A percentile compares a stretch with the other conserved stretches of the same genome.
Conservation (phyloP, 2,329 filamentous ascomycete species). For the Colletotrichum neosansevieriae region DNA sequence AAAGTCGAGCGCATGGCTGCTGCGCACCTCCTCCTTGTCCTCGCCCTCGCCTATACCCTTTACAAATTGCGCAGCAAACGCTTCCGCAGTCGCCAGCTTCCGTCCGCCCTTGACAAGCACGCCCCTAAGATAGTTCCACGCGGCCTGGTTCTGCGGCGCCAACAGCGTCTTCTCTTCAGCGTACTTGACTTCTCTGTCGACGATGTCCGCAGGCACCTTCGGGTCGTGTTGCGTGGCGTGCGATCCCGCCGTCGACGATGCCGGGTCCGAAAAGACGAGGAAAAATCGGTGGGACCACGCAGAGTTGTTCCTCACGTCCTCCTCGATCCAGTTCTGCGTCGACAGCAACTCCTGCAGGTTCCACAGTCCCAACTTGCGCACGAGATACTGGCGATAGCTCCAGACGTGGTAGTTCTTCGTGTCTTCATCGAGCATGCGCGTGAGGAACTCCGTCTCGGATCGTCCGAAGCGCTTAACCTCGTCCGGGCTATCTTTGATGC, state of each 20-base stretch:
- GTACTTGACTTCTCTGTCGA: conserved; percentile 82
- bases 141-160: conserved; percentile 92
- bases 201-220: conserved; percentile 69
- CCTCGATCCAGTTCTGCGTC: conserved; percentile 78
- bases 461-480: conserved; percentile 68
- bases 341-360: conserved; percentile 77
- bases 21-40: conserved; percentile 65
- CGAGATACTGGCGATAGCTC: conserved; percentile 86
- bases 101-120: conserved; percentile 76
- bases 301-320: conserved; percentile 94
- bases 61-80: conserved; percentile 65
- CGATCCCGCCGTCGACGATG: conserved; percentile 57
- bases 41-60: conserved; percentile 57
- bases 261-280: conserved; percentile 80
- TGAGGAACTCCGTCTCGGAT: conserved; percentile 81
- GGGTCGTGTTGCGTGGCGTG: conserved; percentile 66
- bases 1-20: conserved; percentile 77
- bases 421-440: conserved; percentile 84
- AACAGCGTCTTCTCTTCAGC: conserved; percentile 78
- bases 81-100: conserved; percentile 57
- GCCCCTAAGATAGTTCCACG: conserved; percentile 92
- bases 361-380: conserved; percentile 76
- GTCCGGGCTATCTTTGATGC: conserved; percentile 66
- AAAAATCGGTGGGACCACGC: conserved; percentile 99
- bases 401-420: conserved; percentile 99